Percentiles rank a stretch among this genome's conserved stretches.
Evolutionary conservation across 192 early-diverging fungal species (phyloP).

Genomic region (Backusella parvicylindrica): DNA sequence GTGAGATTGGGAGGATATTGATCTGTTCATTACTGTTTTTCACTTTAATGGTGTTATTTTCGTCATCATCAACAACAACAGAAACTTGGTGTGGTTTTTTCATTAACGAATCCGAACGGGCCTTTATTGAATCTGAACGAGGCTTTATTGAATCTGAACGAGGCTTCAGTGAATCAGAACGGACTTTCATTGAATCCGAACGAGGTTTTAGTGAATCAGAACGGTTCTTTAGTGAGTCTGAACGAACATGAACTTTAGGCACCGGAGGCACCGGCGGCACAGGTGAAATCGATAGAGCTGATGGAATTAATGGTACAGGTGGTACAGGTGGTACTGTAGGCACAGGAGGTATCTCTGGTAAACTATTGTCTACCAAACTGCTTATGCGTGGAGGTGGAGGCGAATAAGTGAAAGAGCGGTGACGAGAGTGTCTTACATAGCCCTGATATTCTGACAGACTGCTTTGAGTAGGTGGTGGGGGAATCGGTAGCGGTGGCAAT

Average conservation of each 20-base stretch:
- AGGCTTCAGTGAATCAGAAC: neutral
- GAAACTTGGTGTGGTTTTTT: neutral
- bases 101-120: no score
- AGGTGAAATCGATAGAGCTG: neutral
- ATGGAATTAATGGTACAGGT: constrained; percentile 7
- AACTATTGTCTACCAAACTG: neutral
- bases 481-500: neutral
- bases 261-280: neutral
- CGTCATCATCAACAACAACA: neutral
- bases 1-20: neutral
- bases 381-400: constrained; percentile 12
- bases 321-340: constrained; percentile 6
- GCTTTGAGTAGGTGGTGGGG: neutral
- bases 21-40: neutral
- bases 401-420: constrained; percentile 9
- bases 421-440: neutral
- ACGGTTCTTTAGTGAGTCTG: neutral
- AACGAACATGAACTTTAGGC: neutral
- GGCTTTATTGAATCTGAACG: neutral
- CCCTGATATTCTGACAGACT: constrained; percentile 13
- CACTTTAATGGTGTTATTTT: neutral
- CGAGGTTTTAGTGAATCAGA: neutral
- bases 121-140: neutral
- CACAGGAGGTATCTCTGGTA: neutral
- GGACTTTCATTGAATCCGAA: neutral